Evolutionary conservation across 2,329 filamentous ascomycete species (phyloP).

Genomic region (Exophiala lecanii-corni): DNA sequence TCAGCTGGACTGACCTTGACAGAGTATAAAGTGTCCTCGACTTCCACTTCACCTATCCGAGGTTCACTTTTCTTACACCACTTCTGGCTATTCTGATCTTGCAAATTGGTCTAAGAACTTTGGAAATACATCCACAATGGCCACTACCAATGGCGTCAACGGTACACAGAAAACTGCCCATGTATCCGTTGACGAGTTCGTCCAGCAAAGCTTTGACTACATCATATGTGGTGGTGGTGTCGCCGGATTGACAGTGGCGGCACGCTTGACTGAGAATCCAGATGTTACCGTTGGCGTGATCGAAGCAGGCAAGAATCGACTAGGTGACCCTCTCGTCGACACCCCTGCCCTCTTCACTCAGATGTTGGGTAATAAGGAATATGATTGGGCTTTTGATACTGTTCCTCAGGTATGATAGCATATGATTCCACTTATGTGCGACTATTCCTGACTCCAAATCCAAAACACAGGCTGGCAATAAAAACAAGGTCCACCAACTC

Average conservation of each 20-base stretch:
- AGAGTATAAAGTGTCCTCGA: no score
- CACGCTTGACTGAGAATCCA: slow-evolving; percentile 44
- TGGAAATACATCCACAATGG: slow-evolving; percentile 16
- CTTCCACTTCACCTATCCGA: no score
- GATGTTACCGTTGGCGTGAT: slow-evolving; percentile 41
- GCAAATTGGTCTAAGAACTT: no score
- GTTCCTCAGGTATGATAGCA: slow-evolving; percentile 28
- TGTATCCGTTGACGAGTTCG: slow-evolving; percentile 21
- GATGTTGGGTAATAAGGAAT: slow-evolving; percentile 31
- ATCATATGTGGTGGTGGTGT: slow-evolving; percentile 53
- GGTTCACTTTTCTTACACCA: no score
- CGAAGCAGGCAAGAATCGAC: slow-evolving; percentile 38
- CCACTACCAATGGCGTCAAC: slow-evolving; percentile 16
- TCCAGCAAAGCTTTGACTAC: slow-evolving; percentile 22
- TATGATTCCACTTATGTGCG: slow-evolving; percentile 6
- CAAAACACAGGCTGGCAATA: slow-evolving; percentile 10
- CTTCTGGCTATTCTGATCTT: no score
- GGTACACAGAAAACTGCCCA: slow-evolving; percentile 13
- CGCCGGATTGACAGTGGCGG: slow-evolving; percentile 49
- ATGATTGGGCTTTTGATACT: slow-evolving; percentile 34
- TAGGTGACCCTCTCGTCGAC: slow-evolving; percentile 29
- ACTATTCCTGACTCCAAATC: slow-evolving; percentile 13
- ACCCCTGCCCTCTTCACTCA: slow-evolving; percentile 25
- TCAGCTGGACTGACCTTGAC: no score
- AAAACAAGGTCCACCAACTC: slow-evolving; percentile 26